Base-by-base conservation (phyloP, 345 rosid genomes). In the Aquilaria yunnanensis region DNA sequence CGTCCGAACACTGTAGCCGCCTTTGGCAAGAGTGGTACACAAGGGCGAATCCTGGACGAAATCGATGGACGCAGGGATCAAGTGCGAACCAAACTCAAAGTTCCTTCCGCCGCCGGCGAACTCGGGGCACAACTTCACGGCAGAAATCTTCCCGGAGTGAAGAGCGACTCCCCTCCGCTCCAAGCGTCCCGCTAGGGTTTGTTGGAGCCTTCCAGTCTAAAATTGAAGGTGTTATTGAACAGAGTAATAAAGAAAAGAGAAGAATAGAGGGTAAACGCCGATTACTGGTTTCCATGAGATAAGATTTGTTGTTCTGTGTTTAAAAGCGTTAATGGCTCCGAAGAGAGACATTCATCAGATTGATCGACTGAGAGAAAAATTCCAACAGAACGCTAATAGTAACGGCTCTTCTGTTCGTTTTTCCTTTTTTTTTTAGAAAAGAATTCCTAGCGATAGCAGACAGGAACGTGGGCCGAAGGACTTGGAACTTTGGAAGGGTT, bases 161-260 rank as follows among this genome's bases (percentile, higher is more conserved):
- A 93, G 80, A 51, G 79, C 56, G 14, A 62, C 70, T 4, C 96
- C 96, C 16, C 65, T 74, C 62, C 67, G 63, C 73, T 81, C 88
- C 58, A 84, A 70, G 75, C 73, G 64, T 68, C 76, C 78, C 47
- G 80, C 83, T 61, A 90, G 75, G 55, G 96, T 93, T 75, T 74
- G 86, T 59, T 89, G 97, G 65, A 87, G 64, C 76, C 78, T 75
- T 62, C 94, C 92, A 12, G 85, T 83, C 98, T 89, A 56, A 52
- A 32, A 67, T 55, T 51, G 48, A 41, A 47, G 41, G 29, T 14
- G 9, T 57, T 55, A 54, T 13, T n/a, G 1, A 48, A 4, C 10
- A 5, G 12, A 12, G 51, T 14, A 12, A 49, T 51, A 52, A 16
- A 58, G n/a, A 9, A 47, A 64, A 51, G 55, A 34, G 61, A 10